Evolutionary conservation across 331 rosid genomes (phyloP).

Genomic region (Dryas integrifolia): DNA sequence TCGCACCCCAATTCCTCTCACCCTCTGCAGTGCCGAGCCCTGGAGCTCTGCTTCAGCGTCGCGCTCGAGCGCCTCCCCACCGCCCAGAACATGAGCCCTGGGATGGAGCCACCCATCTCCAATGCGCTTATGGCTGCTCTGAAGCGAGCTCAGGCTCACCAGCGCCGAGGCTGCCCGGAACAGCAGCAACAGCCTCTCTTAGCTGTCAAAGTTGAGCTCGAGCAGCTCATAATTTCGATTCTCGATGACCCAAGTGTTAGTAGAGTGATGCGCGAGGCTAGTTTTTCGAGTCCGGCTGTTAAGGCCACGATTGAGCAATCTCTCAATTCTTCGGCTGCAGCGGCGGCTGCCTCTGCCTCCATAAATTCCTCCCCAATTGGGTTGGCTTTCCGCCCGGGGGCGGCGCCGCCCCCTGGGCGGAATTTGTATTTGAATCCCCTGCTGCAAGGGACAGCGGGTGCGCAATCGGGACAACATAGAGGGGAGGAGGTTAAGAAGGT

Average conservation of each 20-base stretch:
- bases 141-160: slow-evolving; percentile 95
- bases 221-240: slow-evolving; percentile 84
- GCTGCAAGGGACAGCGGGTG: slow-evolving; percentile 46
- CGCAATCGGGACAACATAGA: slow-evolving; percentile 43
- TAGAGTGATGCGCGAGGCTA: slow-evolving; percentile 95
- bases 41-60: slow-evolving; percentile 91
- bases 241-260: slow-evolving; percentile 97
- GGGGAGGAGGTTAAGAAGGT: slow-evolving; percentile 67
- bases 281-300: slow-evolving; percentile 92
- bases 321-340: slow-evolving; percentile 46
- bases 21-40: slow-evolving; percentile 89
- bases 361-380: slow-evolving; percentile 58
- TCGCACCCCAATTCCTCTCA: slow-evolving; percentile 93
- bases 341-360: slow-evolving; percentile 18
- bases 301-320: slow-evolving; percentile 85
- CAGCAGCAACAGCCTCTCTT: slow-evolving; percentile 95
- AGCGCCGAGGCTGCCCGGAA: slow-evolving; percentile 92
- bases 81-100: slow-evolving; percentile 49
- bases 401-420: slow-evolving; percentile 23
- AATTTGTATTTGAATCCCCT: slow-evolving; percentile 74
- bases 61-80: slow-evolving; percentile 85
- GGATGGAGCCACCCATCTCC: slow-evolving; percentile 76
- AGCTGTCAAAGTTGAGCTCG: slow-evolving; percentile 85
- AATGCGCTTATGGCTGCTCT: slow-evolving; percentile 91
- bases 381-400: slow-evolving; percentile 54